phyloP scores from a whole-genome alignment of 352 stramenopile genomes.

The Proteromonas lacertae region DNA sequence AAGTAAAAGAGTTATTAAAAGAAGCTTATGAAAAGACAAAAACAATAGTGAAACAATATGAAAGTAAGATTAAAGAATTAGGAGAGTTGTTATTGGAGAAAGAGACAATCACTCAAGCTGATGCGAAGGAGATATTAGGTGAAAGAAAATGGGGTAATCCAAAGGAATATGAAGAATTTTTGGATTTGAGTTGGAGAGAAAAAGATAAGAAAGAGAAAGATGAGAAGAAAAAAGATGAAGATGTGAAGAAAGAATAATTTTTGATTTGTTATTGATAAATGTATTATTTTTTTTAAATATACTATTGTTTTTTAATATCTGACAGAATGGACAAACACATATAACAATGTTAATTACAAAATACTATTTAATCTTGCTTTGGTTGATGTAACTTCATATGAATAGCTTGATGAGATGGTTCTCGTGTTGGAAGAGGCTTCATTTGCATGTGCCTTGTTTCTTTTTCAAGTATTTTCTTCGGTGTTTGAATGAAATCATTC shows the following conservation, averaged over 20 bases:
- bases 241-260: conserved; percentile 8
- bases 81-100: conserved; percentile 74
- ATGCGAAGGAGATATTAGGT: conserved; percentile 73
- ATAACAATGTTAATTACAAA: too few relatives aligned
- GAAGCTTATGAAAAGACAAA: conserved; percentile 78
- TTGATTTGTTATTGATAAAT: conserved; percentile 6
- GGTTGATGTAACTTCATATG: too few relatives aligned
- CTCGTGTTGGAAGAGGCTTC: too few relatives aligned
- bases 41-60: conserved; percentile 53
- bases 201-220: conserved; percentile 3
- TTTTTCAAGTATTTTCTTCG: too few relatives aligned
- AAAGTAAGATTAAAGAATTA: too few relatives aligned
- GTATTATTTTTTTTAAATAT: too few relatives aligned
- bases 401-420: too few relatives aligned
- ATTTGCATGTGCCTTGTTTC: too few relatives aligned
- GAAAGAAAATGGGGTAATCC: conserved; percentile 58
- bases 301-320: too few relatives aligned
- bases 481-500: too few relatives aligned
- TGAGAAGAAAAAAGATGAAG: conserved; percentile 4
- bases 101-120: conserved; percentile 93
- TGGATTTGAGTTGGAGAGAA: conserved; percentile 11
- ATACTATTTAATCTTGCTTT: too few relatives aligned
- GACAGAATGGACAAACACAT: too few relatives aligned
- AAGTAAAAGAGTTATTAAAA: conserved; percentile 81
- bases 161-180: conserved; percentile 77